Evolutionary conservation across 169 alveolate genomes (phyloP), one percentile per base, ranked within the genome.

Genomic region (Plasmodium relictum): DNA sequence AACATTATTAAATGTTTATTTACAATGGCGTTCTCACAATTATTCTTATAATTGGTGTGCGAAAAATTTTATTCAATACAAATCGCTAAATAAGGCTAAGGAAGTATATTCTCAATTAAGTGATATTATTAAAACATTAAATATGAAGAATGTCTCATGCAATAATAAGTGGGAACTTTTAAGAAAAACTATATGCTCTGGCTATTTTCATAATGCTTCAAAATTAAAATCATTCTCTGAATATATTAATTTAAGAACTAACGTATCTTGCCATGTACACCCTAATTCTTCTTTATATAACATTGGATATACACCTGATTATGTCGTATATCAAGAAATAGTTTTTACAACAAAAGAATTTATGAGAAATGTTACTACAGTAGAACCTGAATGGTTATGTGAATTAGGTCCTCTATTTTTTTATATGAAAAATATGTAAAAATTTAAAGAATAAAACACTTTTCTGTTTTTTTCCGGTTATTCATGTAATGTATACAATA

Each of bases 181-280:
- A 16, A 95, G 99, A 76, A 97, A 98, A 93, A 98, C 99, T 66
- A 97, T 99, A 42, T 97, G 99, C 80, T 96, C 99, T 6, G 99
- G 99, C 1, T 99, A 98, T 96, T 99, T 99, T 95, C 99, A 98
- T 92, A 98, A 99, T 94, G 99, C 99, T n/a, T 99, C 99, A 26
- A 98, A 98, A 94, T 96, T 98, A 48, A 98, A 98, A 92, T 99
- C 99, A 7, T 97, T 98, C 20, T 99, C 99, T 39, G 99, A 98
- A 95, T 99, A 99, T 94, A 98, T 97, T 20, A 99, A 98, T 92
- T 93, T 99, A 69, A 94, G 99, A 93, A 98, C 99, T 14, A 98
- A 99, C 56, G 98, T 98, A 26, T 99, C 99, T 42, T 98, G 99
- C 71, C 97, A 97, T 72, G 93, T 99, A 24, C 99, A 99, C 92